These are phyloP conservation scores for Musa itinerans DNA, from an alignment of 176 grass and related monocot species.

Conservation along the genomic window DNA sequence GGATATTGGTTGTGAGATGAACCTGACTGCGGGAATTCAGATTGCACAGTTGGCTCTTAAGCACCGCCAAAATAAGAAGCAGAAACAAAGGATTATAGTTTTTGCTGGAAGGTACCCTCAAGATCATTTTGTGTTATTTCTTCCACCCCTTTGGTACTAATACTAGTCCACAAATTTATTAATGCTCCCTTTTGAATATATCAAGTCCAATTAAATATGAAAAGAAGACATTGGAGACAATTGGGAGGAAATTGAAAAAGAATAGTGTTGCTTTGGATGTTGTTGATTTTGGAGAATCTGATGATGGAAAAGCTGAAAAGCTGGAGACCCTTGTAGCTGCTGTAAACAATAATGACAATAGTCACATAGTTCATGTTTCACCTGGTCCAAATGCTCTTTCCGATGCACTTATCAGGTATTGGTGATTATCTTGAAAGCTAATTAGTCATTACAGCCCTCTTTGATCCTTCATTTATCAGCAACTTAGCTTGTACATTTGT, in stretches of 20 bases:
- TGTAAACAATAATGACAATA: slow-evolving; percentile 82
- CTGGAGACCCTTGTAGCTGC: slow-evolving; percentile 59
- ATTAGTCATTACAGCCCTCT: background rate
- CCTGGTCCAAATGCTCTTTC: slow-evolving; percentile 70
- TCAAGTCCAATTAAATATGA: slow-evolving; percentile 82
- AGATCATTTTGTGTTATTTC: background rate
- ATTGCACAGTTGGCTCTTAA: slow-evolving; percentile 92
- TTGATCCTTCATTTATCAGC: background rate
- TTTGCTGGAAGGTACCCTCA: slow-evolving; percentile 80
- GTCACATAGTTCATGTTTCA: slow-evolving; percentile 85
- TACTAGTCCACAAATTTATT: background rate
- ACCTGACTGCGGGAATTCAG: slow-evolving; percentile 84
- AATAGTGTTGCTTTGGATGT: slow-evolving; percentile 93
- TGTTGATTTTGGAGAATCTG: slow-evolving; percentile 93
- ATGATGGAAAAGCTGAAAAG: slow-evolving; percentile 91
- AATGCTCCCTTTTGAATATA: background rate
- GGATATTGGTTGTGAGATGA: slow-evolving; percentile 89
- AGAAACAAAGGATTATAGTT: slow-evolving; percentile 95
- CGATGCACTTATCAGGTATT: slow-evolving; percentile 86
- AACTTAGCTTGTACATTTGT: background rate
- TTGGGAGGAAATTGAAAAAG: slow-evolving; percentile 94
- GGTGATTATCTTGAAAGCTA: background rate
- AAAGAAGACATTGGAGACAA: slow-evolving; percentile 74
- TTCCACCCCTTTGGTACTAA: background rate
- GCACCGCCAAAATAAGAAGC: slow-evolving; percentile 98